Conservation (phyloP, 140 eudicot species). For the Senecio squalidus region DNA sequence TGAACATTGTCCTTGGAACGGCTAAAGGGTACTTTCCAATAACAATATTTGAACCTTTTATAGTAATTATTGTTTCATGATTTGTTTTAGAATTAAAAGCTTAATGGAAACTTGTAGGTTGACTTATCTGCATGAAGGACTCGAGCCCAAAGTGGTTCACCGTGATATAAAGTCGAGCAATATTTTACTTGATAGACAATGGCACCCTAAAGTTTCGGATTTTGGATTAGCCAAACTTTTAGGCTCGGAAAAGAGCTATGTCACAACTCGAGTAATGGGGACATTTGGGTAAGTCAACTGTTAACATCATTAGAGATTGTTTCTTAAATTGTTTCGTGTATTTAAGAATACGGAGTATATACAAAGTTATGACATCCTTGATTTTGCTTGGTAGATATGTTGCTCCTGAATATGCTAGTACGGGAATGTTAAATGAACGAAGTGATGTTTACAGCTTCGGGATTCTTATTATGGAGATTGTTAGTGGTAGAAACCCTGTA, state of each 20-base stretch:
- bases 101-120: conserved; percentile 40
- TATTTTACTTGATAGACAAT: conserved; percentile 74
- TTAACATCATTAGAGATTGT: not conserved
- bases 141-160: conserved; percentile 95
- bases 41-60: not conserved
- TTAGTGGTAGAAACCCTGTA: conserved; percentile 85
- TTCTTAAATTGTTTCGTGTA: not conserved
- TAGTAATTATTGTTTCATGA: not conserved
- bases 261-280: conserved; percentile 96
- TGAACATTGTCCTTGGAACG: conserved; percentile 76
- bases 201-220: conserved; percentile 88
- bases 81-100: conserved; percentile 22
- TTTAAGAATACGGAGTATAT: not conserved
- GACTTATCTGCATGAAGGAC: conserved; percentile 95
- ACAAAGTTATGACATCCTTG: not conserved
- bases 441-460: conserved; percentile 96
- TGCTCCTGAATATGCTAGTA: conserved; percentile 97
- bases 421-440: conserved; percentile 93
- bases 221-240: conserved; percentile 89
- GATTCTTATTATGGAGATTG: conserved; percentile 83
- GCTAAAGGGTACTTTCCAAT: conserved; percentile 69
- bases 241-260: conserved; percentile 79
- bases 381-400: conserved; percentile 54
- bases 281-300: conserved; percentile 65
- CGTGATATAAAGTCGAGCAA: conserved; percentile 96